Evolutionary conservation across 192 early-diverging fungal species (phyloP).

Genomic region (Lunasporangiospora selenospora): DNA sequence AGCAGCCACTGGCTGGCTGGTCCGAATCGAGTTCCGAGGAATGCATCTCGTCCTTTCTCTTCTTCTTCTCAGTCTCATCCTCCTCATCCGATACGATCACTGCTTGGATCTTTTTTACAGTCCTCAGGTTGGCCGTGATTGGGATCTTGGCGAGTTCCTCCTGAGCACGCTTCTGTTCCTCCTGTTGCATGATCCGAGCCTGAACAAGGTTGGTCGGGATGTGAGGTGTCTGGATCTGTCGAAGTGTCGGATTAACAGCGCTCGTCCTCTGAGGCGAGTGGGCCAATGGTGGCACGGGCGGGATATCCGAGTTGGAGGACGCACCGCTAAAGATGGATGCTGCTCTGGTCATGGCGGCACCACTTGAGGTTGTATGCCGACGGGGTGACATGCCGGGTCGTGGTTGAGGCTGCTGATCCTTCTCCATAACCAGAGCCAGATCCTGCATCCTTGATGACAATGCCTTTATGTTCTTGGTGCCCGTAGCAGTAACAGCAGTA

Average conservation of each 20-base stretch:
- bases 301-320: not conserved
- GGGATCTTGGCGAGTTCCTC: conserved; percentile 47
- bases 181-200: conserved; percentile 41
- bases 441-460: conserved; percentile 1
- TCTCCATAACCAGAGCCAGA: conserved; percentile 9
- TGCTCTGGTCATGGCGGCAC: conserved; percentile 1
- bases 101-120: conserved; percentile 44
- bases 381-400: conserved; percentile 20
- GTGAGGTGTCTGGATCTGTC: conserved; percentile 38
- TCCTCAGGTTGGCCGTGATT: conserved; percentile 37
- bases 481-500: not conserved
- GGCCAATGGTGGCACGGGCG: not conserved
- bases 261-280: conserved; percentile 17
- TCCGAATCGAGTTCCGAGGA: too few relatives aligned
- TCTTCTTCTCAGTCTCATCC: too few relatives aligned
- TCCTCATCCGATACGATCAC: conserved; percentile 36
- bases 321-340: not conserved
- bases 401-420: too few relatives aligned
- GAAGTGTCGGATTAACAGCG: conserved; percentile 26
- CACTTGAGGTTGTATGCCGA: conserved; percentile 38
- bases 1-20: too few relatives aligned
- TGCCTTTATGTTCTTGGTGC: not conserved
- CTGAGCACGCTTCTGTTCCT: conserved; percentile 18
- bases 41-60: not conserved
- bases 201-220: conserved; percentile 42